Evolutionary conservation across 345 rosid species (phyloP).

Genomic region (Aquilaria yunnanensis): DNA sequence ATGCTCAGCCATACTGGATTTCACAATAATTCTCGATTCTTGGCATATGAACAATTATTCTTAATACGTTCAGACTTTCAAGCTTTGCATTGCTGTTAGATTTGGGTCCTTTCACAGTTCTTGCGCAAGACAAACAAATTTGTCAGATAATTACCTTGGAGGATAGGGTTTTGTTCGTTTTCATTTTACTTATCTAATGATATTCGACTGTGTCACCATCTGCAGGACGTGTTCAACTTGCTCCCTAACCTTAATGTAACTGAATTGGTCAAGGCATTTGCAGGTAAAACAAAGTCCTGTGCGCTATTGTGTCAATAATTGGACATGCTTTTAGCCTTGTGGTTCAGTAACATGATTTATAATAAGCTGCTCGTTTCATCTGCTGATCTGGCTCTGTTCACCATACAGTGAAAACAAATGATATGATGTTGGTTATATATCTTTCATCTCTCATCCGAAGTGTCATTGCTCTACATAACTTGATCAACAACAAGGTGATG

Average conservation of each 20-base stretch:
- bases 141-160: not conserved
- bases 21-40: too few relatives aligned
- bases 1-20: too few relatives aligned
- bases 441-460: conserved; percentile 65
- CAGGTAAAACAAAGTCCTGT: conserved; percentile 41
- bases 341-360: too few relatives aligned
- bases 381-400: too few relatives aligned
- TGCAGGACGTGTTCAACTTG: conserved; percentile 88
- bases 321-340: too few relatives aligned
- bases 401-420: conserved; percentile 60
- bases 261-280: conserved; percentile 65
- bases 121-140: too few relatives aligned
- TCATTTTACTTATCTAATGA: not conserved
- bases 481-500: conserved; percentile 89
- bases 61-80: too few relatives aligned
- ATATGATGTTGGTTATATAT: conserved; percentile 72
- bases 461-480: conserved; percentile 84
- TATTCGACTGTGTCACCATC: conserved; percentile 7
- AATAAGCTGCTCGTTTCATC: too few relatives aligned
- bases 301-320: too few relatives aligned
- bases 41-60: too few relatives aligned
- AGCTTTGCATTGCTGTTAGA: too few relatives aligned
- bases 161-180: not conserved
- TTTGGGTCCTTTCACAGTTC: too few relatives aligned
- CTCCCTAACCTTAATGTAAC: conserved; percentile 69